Evolutionary conservation across 2,329 filamentous ascomycete genomes (phyloP).

Genomic region (Phialophora verrucosa): DNA sequence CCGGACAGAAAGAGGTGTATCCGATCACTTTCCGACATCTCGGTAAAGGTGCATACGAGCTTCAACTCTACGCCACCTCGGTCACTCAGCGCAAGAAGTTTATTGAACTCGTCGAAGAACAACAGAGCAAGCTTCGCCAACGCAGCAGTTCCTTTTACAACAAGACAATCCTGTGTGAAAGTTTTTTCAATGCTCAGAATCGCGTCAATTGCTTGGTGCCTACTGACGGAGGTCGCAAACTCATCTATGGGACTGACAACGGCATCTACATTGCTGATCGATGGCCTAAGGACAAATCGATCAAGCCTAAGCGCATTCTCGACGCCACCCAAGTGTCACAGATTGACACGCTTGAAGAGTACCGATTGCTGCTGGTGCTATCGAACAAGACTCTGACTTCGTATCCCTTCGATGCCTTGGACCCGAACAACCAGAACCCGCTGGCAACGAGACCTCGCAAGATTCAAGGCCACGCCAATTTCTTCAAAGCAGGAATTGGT

Average conservation of each 20-base stretch:
- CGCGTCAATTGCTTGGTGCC: slow-evolving; percentile 94
- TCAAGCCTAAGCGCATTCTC: slow-evolving; percentile 79
- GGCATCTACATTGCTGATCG: slow-evolving; percentile 93
- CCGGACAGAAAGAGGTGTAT: slow-evolving; percentile 73
- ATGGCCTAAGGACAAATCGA: slow-evolving; percentile 77
- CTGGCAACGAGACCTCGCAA: slow-evolving; percentile 88
- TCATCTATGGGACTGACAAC: slow-evolving; percentile 92
- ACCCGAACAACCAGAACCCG: slow-evolving; percentile 75
- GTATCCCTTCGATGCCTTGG: slow-evolving; percentile 84
- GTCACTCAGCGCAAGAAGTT: slow-evolving; percentile 90
- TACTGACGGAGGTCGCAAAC: slow-evolving; percentile 93
- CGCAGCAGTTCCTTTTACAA: slow-evolving; percentile 71
- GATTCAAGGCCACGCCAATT: slow-evolving; percentile 96
- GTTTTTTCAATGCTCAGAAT: slow-evolving; percentile 88
- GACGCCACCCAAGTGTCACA: slow-evolving; percentile 89
- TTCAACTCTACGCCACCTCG: slow-evolving; percentile 85
- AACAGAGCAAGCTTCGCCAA: slow-evolving; percentile 84
- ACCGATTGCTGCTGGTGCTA: slow-evolving; percentile 86
- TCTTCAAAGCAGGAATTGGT: slow-evolving; percentile 97
- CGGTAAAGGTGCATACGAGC: slow-evolving; percentile 92
- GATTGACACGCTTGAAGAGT: slow-evolving; percentile 94
- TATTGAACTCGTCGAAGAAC: slow-evolving; percentile 91
- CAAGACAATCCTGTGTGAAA: slow-evolving; percentile 73
- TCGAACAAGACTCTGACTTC: slow-evolving; percentile 92
- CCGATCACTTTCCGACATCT: slow-evolving; percentile 96